phyloP scores from a whole-genome alignment of 169 alveolate species.

The Theileria parva region DNA sequence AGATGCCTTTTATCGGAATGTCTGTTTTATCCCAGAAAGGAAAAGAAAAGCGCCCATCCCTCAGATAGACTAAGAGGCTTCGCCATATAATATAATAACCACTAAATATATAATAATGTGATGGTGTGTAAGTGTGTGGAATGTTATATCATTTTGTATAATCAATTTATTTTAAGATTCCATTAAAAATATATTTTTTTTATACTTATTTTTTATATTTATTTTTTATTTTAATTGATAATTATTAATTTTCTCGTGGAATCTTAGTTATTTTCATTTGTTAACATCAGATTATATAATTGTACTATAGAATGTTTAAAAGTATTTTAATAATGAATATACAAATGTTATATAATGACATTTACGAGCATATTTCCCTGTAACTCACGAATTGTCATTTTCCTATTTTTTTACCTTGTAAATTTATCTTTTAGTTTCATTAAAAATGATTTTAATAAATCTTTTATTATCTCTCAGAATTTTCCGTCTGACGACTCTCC shows the following conservation, averaged over 20 bases:
- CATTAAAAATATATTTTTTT: too few species aligned
- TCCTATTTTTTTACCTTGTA: neutral
- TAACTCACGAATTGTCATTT: neutral
- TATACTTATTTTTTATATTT: neutral
- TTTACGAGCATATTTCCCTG: too few species aligned
- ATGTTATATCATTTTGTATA: too few species aligned
- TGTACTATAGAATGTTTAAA: neutral
- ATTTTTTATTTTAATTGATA: neutral
- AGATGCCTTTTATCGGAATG: slow-evolving; percentile 39
- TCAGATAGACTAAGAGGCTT: slow-evolving; percentile 33
- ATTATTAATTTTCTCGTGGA: too few species aligned
- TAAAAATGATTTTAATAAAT: neutral
- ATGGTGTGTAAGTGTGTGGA: neutral
- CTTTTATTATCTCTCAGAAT: neutral
- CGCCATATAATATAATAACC: neutral
- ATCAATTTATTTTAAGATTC: neutral
- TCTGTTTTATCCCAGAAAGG: slow-evolving; percentile 35
- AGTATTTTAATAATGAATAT: neutral
- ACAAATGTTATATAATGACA: neutral
- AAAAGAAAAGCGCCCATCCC: slow-evolving; percentile 40
- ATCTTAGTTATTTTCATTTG: too few species aligned
- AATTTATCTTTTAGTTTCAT: neutral
- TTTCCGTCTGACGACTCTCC: neutral
- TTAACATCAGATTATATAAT: too few species aligned
- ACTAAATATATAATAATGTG: neutral